A percentile compares a stretch with the other conserved stretches of the same genome.
These are phyloP conservation scores for Raffaelea arxii DNA, from an alignment of 2,329 filamentous ascomycete species.

Conservation along the genomic window DNA sequence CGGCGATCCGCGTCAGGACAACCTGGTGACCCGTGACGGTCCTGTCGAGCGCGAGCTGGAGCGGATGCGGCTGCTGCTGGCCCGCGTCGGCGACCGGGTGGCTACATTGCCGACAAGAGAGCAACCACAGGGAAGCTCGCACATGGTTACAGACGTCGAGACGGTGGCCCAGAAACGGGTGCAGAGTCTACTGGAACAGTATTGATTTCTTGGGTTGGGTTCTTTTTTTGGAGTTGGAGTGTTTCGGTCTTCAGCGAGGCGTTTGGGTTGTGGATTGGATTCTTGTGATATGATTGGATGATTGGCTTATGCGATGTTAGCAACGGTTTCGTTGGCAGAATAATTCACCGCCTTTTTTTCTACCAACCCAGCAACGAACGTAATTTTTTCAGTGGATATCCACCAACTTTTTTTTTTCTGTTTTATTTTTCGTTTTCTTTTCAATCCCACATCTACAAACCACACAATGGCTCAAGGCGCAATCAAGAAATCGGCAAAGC, in stretches of 20 bases:
- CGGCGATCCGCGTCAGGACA: slow-evolving; percentile 41
- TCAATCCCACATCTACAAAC: not conserved
- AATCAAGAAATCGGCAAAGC: slow-evolving; percentile 36
- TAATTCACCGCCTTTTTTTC: too few species aligned
- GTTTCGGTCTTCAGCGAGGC: not conserved
- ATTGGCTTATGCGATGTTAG: too few species aligned
- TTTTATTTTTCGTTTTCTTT: not conserved
- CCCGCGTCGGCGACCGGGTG: slow-evolving; percentile 47
- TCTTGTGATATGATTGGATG: too few species aligned
- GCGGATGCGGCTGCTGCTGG: slow-evolving; percentile 54
- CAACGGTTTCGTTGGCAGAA: too few species aligned
- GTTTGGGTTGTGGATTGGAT: too few species aligned
- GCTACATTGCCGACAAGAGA: slow-evolving; percentile 19
- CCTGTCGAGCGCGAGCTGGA: slow-evolving; percentile 57
- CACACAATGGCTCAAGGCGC: slow-evolving; percentile 44
- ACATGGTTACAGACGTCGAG: slow-evolving; percentile 24
- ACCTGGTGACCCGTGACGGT: slow-evolving; percentile 55
- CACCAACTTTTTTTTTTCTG: not conserved
- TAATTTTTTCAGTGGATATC: too few species aligned
- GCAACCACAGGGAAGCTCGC: not conserved
- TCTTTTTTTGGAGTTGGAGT: too few species aligned
- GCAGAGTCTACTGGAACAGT: slow-evolving; percentile 27
- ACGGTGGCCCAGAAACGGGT: slow-evolving; percentile 32
- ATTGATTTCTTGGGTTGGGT: too few species aligned
- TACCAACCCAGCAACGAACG: too few species aligned